phyloP scores from a whole-genome alignment of 768 basidiomycete genomes.

The Tylopilus vinaceipallidus region DNA sequence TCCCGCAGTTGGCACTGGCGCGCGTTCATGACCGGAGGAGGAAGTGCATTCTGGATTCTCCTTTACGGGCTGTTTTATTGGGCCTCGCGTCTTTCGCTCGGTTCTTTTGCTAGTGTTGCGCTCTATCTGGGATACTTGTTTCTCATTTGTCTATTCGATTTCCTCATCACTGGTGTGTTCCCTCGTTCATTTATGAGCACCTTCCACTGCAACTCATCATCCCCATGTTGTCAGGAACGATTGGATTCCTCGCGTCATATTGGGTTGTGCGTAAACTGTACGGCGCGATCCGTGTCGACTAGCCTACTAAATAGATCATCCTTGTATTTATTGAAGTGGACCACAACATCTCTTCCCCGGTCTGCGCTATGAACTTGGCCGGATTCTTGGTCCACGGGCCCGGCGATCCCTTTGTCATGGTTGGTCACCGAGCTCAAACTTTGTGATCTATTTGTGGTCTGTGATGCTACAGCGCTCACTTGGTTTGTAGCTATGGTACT shows the following conservation, averaged over 20 bases:
- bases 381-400: background rate
- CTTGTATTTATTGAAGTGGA: conserved; percentile 13
- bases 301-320: conserved; percentile 8
- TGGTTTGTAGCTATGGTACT: background rate
- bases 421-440: background rate
- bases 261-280: conserved; percentile 89
- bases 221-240: conserved; percentile 57
- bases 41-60: conserved; percentile 89
- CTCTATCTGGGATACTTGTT: conserved; percentile 91
- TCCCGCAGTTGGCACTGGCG: conserved; percentile 85
- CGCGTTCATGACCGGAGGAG: conserved; percentile 88
- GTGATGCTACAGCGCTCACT: too few species aligned
- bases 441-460: too few species aligned
- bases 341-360: background rate
- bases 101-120: conserved; percentile 74
- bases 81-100: conserved; percentile 81
- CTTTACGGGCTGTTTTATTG: conserved; percentile 89
- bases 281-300: conserved; percentile 76
- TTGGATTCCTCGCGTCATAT: conserved; percentile 88
- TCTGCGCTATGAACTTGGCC: background rate
- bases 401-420: background rate
- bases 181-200: background rate
- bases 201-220: conserved; percentile 2
- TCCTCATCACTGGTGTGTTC: conserved; percentile 75
- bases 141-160: conserved; percentile 78